A percentile compares a stretch with the other conserved stretches of the same genome.
Conservation (phyloP, 768 basidiomycete genomes). For the Suillus sp. region DNA sequence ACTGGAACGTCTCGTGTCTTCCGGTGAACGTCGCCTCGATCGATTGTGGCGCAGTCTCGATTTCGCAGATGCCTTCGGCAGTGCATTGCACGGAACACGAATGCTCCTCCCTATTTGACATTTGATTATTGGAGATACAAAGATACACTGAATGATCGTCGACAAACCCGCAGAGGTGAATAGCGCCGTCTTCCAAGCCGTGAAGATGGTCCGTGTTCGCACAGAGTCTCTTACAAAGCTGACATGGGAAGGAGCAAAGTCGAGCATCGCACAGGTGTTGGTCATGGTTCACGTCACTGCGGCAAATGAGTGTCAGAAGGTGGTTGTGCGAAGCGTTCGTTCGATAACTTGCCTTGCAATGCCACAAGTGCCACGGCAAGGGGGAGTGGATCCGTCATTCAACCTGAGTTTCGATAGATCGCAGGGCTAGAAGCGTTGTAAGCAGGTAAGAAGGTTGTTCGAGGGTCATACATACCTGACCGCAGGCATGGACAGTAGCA, state of each 20-base stretch:
- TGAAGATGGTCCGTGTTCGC: constrained; percentile 52
- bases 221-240: constrained; percentile 59
- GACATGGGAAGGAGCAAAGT: constrained; percentile 55
- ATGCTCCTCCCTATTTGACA: constrained; percentile 49
- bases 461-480: constrained; percentile 38
- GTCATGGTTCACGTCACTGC: constrained; percentile 47
- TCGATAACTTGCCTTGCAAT: constrained; percentile 41
- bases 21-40: constrained; percentile 66
- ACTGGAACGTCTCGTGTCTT: constrained; percentile 60
- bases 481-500: constrained; percentile 55
- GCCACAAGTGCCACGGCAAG: constrained; percentile 45
- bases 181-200: constrained; percentile 38
- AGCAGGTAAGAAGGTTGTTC: neutral
- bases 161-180: constrained; percentile 61
- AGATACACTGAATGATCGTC: constrained; percentile 10
- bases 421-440: constrained; percentile 40
- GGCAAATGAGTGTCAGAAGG: neutral
- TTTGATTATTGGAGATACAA: constrained; percentile 1
- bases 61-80: constrained; percentile 54
- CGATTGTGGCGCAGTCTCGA: constrained; percentile 58
- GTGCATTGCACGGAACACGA: constrained; percentile 45
- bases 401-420: constrained; percentile 35
- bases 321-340: neutral
- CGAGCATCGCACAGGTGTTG: constrained; percentile 52
- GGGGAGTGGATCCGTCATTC: constrained; percentile 33